phyloP scores from a whole-genome alignment of 805 yeast species.

The Candida ficus region DNA sequence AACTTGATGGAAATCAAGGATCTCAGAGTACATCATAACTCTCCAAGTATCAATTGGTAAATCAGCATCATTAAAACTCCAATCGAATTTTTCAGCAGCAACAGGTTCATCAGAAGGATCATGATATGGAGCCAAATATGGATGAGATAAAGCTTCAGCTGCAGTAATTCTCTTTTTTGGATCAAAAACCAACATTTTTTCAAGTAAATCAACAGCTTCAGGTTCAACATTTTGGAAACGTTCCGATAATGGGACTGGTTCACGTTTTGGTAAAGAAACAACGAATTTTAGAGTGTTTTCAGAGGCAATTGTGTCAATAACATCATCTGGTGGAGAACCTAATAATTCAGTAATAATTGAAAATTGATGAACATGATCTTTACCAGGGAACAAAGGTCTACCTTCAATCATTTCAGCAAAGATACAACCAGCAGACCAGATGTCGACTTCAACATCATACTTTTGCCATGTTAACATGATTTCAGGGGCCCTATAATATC shows the following conservation, averaged over 20 bases:
- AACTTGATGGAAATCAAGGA: conserved; percentile 90
- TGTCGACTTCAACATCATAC: conserved; percentile 93
- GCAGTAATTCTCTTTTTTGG: conserved; percentile 94
- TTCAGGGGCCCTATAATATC: conserved; percentile 97
- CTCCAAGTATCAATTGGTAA: conserved; percentile 98
- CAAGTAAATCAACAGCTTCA: conserved; percentile 81
- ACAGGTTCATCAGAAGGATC: conserved; percentile 97
- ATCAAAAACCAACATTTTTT: conserved; percentile 89
- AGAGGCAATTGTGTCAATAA: conserved; percentile 91
- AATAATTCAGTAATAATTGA: conserved; percentile 92
- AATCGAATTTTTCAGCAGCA: conserved; percentile 88
- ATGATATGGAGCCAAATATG: conserved; percentile 91
- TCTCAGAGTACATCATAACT: conserved; percentile 98
- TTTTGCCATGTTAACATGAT: conserved; percentile 99
- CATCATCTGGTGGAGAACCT: conserved; percentile 96
- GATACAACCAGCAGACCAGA: conserved; percentile 97
- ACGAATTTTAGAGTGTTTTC: conserved; percentile 94
- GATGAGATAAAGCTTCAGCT: conserved; percentile 82
- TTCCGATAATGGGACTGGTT: conserved; percentile 82
- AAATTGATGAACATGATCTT: conserved; percentile 97
- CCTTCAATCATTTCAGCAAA: conserved; percentile 98
- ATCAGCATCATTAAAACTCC: conserved; percentile 98
- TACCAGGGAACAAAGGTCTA: conserved; percentile 95
- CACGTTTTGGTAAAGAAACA: conserved; percentile 86
- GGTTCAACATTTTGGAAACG: conserved; percentile 77